phyloP scores from a whole-genome alignment of 1,139 yeast species.

The Blastobotrys petasosporus region DNA sequence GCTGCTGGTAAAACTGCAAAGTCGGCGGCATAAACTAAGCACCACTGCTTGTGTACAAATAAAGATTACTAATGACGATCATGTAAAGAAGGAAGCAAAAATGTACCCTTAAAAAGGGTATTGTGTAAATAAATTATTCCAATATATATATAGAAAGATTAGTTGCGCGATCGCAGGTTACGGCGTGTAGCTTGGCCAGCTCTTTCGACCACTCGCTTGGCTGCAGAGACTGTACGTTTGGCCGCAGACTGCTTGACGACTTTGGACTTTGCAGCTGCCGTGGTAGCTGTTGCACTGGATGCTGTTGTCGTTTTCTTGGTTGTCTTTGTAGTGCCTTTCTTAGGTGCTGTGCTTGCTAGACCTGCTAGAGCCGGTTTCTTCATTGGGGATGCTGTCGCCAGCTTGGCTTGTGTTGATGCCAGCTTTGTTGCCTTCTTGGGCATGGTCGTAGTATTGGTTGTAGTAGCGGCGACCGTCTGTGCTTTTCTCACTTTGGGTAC shows the following conservation, averaged over 20 bases:
- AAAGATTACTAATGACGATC: not conserved
- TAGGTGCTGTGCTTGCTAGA: constrained; percentile 8
- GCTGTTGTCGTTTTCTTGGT: not conserved
- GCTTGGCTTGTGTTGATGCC: not conserved
- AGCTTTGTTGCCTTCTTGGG: constrained; percentile 2
- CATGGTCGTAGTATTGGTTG: constrained; percentile 6
- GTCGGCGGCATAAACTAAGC: too few relatives aligned
- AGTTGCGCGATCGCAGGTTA: constrained; percentile 6
- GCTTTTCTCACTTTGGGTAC: constrained; percentile 6
- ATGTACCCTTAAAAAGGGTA: too few relatives aligned
- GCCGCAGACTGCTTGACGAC: constrained; percentile 1
- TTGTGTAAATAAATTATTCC: too few relatives aligned
- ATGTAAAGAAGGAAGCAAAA: not conserved
- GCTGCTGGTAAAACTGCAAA: too few relatives aligned
- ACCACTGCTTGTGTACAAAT: too few relatives aligned
- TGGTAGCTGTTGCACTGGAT: not conserved
- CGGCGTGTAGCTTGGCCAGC: constrained; percentile 4
- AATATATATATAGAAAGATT: too few relatives aligned
- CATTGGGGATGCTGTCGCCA: not conserved
- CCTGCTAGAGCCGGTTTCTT: constrained; percentile 1
- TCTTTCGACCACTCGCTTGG: constrained; percentile 5
- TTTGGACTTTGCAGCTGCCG: not conserved
- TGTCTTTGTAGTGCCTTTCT: not conserved
- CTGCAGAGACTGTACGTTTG: constrained; percentile 8
- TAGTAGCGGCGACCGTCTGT: not conserved